phyloP scores from a whole-genome alignment of 345 rosid species.

The Punica granatum region DNA sequence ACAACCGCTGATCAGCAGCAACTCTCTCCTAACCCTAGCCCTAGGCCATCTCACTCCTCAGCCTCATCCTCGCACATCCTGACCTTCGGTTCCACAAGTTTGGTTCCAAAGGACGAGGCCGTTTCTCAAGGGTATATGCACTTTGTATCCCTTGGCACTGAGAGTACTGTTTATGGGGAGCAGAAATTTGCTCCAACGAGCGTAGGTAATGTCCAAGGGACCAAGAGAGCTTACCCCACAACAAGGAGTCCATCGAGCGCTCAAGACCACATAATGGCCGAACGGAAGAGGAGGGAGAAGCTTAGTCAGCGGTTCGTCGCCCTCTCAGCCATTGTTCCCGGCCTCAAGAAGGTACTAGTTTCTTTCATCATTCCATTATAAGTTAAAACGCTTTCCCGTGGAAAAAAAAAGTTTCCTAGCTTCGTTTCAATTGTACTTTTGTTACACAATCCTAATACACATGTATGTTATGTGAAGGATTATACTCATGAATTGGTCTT shows the following conservation, averaged over 20 bases:
- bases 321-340: constrained; percentile 69
- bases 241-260: constrained; percentile 41
- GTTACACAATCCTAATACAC: background rate
- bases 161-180: background rate
- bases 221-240: constrained; percentile 12
- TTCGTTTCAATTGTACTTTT: no score
- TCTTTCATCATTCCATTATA: no score
- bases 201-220: constrained; percentile 7
- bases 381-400: no score
- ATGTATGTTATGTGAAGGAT: background rate
- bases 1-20: background rate
- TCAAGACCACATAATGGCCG: constrained; percentile 78
- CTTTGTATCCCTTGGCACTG: background rate
- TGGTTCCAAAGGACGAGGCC: background rate
- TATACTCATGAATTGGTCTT: background rate
- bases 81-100: background rate
- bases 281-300: constrained; percentile 74
- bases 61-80: background rate
- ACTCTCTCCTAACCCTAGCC: background rate
- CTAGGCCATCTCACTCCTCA: background rate
- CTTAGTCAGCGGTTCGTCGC: constrained; percentile 61
- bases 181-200: constrained; percentile 11
- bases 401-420: no score
- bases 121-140: constrained; percentile 1
- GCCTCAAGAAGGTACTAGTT: constrained; percentile 56